phyloP scores from a whole-genome alignment of 352 stramenopile species.

The Elongisporangium anandrum region DNA sequence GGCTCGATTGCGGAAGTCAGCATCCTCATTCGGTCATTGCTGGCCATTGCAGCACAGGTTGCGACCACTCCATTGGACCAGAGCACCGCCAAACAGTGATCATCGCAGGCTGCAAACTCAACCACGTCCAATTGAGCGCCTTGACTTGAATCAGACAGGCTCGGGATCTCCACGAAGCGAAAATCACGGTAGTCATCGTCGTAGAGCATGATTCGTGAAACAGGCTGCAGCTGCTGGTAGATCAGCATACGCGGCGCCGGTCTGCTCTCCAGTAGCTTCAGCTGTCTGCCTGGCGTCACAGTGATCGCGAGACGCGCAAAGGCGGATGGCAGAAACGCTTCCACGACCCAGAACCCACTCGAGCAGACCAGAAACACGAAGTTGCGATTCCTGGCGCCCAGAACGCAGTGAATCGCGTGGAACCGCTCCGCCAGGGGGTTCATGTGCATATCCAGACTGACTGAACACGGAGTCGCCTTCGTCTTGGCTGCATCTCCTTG shows the following conservation, averaged over 20 bases:
- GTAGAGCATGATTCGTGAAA: constrained; percentile 23
- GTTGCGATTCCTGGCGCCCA: constrained; percentile 11
- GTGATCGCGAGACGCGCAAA: constrained; percentile 17
- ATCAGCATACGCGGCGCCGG: constrained; percentile 14
- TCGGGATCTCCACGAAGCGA: constrained; percentile 9
- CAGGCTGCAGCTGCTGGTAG: constrained; percentile 18
- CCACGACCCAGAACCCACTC: constrained; percentile 32
- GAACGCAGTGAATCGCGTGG: constrained; percentile 20
- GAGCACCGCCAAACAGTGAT: constrained; percentile 14
- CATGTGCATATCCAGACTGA: constrained; percentile 9
- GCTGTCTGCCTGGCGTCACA: constrained; percentile 12
- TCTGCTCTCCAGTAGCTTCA: constrained; percentile 12
- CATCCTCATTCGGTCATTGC: neutral
- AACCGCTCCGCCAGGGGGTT: constrained; percentile 26
- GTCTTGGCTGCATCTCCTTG: neutral
- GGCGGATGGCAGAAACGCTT: constrained; percentile 21
- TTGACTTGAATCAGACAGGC: constrained; percentile 1
- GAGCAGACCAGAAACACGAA: constrained; percentile 32
- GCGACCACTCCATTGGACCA: constrained; percentile 28
- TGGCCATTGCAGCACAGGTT: constrained; percentile 7
- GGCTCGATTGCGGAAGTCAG: neutral
- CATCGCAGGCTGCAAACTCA: constrained; percentile 2
- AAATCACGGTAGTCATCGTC: constrained; percentile 12
- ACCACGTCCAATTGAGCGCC: constrained; percentile 2
- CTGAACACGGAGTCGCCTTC: neutral